Evolutionary conservation across 2,329 filamentous ascomycete genomes (phyloP).

Genomic region (Xylaria sp.): DNA sequence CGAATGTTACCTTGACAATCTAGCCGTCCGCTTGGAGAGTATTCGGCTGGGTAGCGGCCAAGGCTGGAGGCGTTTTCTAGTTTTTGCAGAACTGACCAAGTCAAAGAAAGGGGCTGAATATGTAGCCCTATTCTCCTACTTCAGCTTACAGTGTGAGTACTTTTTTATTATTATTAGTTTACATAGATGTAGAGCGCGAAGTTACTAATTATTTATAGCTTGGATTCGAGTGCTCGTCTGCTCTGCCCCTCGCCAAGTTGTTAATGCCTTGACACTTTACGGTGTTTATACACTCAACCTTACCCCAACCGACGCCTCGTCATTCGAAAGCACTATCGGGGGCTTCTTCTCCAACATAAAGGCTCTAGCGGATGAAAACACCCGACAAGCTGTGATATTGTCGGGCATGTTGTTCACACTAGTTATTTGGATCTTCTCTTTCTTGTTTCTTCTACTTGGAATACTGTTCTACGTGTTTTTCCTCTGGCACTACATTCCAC

Average conservation of each 20-base stretch:
- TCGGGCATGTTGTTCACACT: conserved; percentile 93
- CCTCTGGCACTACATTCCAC: conserved; percentile 90
- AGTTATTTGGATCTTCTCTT: conserved; percentile 86
- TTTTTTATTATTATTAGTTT: not conserved
- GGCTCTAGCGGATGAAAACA: conserved; percentile 75
- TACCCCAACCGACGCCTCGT: conserved; percentile 62
- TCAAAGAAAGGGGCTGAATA: conserved; percentile 92
- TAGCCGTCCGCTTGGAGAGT: conserved; percentile 87
- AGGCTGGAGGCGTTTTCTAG: conserved; percentile 90
- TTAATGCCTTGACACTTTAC: conserved; percentile 90
- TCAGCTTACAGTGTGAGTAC: conserved; percentile 71
- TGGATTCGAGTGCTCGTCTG: conserved; percentile 91
- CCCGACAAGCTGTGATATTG: conserved; percentile 82
- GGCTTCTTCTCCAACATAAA: conserved; percentile 88
- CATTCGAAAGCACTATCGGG: conserved; percentile 70
- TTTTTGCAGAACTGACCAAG: conserved; percentile 90
- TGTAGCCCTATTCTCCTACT: conserved; percentile 90
- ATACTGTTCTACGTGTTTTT: conserved; percentile 86
- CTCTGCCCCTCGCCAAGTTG: conserved; percentile 88
- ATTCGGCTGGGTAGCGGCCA: conserved; percentile 77
- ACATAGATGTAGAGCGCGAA: not conserved
- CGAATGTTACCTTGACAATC: conserved; percentile 87
- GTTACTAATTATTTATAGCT: conserved; percentile 58
- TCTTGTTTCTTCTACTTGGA: conserved; percentile 78
- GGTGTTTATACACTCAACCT: conserved; percentile 83